These are phyloP conservation scores for Colletotrichum lindemuthianum DNA, from an alignment of 2,329 filamentous ascomycete genomes.

Conservation along the genomic window DNA sequence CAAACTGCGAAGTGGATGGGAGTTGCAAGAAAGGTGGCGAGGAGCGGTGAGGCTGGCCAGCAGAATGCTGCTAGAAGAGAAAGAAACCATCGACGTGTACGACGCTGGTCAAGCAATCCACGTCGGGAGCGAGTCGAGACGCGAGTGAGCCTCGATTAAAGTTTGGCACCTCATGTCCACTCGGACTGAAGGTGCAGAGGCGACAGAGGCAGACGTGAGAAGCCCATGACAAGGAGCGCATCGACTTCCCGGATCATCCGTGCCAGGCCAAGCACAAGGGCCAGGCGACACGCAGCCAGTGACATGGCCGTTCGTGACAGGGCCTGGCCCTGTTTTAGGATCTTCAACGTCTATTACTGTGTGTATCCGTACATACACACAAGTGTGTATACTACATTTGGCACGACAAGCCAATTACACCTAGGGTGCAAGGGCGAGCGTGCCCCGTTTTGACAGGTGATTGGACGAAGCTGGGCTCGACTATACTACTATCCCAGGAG, in stretches of 20 bases:
- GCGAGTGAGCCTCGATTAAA: conserved; percentile 27
- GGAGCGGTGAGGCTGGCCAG: conserved; percentile 24
- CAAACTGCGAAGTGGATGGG: neutral
- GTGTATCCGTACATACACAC: no score
- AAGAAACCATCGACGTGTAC: neutral
- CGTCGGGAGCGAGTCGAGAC: conserved; percentile 23
- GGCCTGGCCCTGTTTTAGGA: conserved; percentile 20
- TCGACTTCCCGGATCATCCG: conserved; percentile 35
- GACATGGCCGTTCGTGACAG: neutral
- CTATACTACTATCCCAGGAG: no score
- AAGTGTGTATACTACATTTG: no score
- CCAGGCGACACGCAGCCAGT: neutral
- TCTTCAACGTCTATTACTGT: neutral
- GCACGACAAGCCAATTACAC: conserved; percentile 12
- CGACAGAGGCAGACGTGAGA: conserved; percentile 6
- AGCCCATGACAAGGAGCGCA: conserved; percentile 17
- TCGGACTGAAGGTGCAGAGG: conserved; percentile 10
- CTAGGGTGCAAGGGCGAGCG: conserved; percentile 5
- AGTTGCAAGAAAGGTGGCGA: neutral
- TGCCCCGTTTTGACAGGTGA: neutral
- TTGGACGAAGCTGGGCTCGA: conserved; percentile 2
- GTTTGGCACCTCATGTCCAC: conserved; percentile 26
- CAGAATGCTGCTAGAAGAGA: conserved; percentile 1
- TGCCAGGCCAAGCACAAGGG: conserved; percentile 18
- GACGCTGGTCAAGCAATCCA: conserved; percentile 16